Evolutionary conservation across 768 basidiomycete genomes (phyloP).

Genomic region (Lepiota brunneoincarnata): DNA sequence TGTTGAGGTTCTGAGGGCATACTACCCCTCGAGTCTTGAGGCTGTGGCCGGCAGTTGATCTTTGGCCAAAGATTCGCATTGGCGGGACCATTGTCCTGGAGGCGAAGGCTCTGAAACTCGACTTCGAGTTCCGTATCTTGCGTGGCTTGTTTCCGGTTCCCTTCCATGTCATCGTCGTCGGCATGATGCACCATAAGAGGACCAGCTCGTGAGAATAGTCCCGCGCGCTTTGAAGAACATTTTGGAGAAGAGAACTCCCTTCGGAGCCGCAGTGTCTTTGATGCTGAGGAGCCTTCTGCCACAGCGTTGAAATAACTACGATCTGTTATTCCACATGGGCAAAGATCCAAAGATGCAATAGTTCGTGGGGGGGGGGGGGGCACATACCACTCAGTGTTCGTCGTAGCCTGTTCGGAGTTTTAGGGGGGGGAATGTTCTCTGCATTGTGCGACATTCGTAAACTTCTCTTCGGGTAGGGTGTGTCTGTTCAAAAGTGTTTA

Average conservation of each 20-base stretch:
- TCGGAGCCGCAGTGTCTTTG: neutral
- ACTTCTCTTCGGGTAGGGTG: constrained; percentile 10
- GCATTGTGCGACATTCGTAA: neutral
- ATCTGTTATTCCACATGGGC: neutral
- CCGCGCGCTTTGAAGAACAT: neutral
- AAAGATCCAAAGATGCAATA: neutral
- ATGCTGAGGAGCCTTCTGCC: neutral
- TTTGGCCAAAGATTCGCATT: neutral
- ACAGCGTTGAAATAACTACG: constrained; percentile 3
- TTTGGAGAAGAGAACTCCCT: constrained; percentile 3
- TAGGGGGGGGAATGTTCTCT: neutral
- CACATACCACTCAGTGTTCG: constrained; percentile 10
- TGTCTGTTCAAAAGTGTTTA: neutral
- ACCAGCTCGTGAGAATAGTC: neutral
- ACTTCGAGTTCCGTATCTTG: constrained; percentile 5
- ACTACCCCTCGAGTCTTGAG: neutral
- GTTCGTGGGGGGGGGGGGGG: no score
- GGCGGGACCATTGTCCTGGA: neutral
- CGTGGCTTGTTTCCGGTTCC: neutral
- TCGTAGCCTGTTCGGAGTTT: neutral
- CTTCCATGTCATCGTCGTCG: neutral
- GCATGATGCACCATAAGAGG: neutral
- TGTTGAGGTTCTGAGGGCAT: neutral
- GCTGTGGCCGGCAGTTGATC: neutral
- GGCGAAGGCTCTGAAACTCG: constrained; percentile 6